Evolutionary conservation across 1,284 basidiomycete genomes (phyloP), one percentile per base, ranked within the genome.

Genomic region (Malassezia arunalokei): DNA sequence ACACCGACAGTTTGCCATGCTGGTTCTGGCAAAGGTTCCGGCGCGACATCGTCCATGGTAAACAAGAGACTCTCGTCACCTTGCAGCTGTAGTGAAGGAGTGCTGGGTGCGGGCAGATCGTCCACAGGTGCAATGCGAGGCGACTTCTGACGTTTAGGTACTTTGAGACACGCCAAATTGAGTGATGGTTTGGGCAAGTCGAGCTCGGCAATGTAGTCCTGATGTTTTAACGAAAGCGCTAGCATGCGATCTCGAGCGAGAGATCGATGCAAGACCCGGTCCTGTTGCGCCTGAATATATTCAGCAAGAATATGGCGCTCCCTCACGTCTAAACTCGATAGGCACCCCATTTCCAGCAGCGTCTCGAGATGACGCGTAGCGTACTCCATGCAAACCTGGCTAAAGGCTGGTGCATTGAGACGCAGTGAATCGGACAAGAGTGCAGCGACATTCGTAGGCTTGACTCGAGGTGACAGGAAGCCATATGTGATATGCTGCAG

Each of bases 351-450:
- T 70, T 95, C 89, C 20, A 98, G 79, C 49, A 95, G 79, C 0
- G 84, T 83, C 73, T 98, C 94, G 77, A 95, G 78, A 67, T 87
- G 90, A 53, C 81, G 80, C 2, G 81, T 77, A 62, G 91, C 83
- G 74, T 91, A 96, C 39, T 80, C 80, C 71, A 91, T 86, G 14
- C 91, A 77, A 43, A 83, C 80, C 20, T 80, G 77, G 29, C 83
- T 80, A 48, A 98, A 81, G 5, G 81, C 79, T 14, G 75, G 72
- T 1, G 85, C 85, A 62, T 89, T 79, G 75, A 83, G 86, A 69
- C 86, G 82, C 0, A 83, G 80, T 0, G 90, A 88, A 43, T 95
- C 87, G 30, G 82, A 76, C 31, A 95, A 82, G 27, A 96, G 77
- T 50, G 84, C 82, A 49, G 83, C 85, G 0, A 84, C 85, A 54